Evolutionary conservation across 148 eudicot species (phyloP), one percentile per base, ranked within the genome.

Genomic region (Selenicereus undatus): DNA sequence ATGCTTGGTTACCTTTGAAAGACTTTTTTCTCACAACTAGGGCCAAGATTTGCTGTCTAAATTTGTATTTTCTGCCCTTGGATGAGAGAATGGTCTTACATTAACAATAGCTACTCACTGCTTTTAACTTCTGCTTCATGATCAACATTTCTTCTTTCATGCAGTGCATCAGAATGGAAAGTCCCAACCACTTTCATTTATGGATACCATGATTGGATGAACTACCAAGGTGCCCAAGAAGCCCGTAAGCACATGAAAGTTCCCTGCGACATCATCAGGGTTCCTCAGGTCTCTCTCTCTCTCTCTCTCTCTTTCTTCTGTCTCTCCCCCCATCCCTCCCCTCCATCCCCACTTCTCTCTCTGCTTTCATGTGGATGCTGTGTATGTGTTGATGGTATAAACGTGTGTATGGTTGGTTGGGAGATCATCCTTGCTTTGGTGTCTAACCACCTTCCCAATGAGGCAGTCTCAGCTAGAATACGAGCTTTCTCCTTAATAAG

Each of bases 121-220:
- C 60, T 62, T 71, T 2, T 32, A 39, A 39, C 74, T 20, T 72
- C 78, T 45, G 27, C 20, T 79, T 71, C 5, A 39, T 76, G 75
- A 77, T 45, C 24, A 43, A 45, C 68, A 70, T 65, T 43, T 73
- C 69, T 64, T 80, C 64, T 68, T 76, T 78, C 70, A 76, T 86
- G 81, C 90, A 96, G 99, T 84, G 95, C 97, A 60, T 88, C 99
- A 1, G 93, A 96, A 54, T 96, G 99, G 99, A 96, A 96, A 86
- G 99, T 96, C 79, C 99, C 99, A 65, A 93, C 98, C 32, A 90
- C 91, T 13, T 93, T 93, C 74, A 96, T 96, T 82, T 96, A 96
- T 71, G 99, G 99, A 16, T 27, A 82, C 68, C 76, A 93, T 42
- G 99, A 96, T 87, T 96, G 99, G 99, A 93, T 93, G 98, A 90